Conservation (phyloP, 441 rosid species). For the Syzygium malaccense region DNA sequence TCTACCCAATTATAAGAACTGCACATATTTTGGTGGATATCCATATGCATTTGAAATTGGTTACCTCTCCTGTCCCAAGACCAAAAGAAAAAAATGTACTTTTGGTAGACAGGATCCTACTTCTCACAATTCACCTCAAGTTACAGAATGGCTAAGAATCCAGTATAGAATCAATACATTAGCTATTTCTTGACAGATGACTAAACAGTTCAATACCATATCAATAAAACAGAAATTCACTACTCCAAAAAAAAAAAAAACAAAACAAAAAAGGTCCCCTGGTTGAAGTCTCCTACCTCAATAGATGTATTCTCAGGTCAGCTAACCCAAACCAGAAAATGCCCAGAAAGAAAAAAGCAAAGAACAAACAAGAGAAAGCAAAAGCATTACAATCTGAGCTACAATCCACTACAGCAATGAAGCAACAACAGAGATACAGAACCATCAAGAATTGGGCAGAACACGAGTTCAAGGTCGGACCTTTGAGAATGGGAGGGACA, state of each 20-base stretch:
- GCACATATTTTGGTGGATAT: neutral
- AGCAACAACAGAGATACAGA: neutral
- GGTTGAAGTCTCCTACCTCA: neutral
- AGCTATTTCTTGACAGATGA: neutral
- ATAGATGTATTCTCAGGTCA: neutral
- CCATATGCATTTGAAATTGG: neutral
- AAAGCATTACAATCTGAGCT: neutral
- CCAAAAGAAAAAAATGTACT: neutral
- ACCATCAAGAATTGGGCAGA: neutral
- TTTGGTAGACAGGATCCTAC: neutral
- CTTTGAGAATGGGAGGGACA: conserved; percentile 36
- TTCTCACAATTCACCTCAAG: neutral
- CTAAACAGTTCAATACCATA: neutral
- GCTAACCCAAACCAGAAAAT: neutral
- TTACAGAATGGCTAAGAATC: neutral
- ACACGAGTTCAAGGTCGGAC: conserved; percentile 19
- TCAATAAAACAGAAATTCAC: neutral
- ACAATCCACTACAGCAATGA: neutral
- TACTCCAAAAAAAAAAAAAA: neutral
- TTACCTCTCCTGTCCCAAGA: neutral
- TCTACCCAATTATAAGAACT: neutral
- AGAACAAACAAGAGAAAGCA: neutral
- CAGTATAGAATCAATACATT: neutral
- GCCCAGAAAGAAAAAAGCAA: neutral
- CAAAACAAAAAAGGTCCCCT: neutral